Conservation (phyloP, 78 protist genomes). For the slime mould (Dictyostelium discoideum) region dicty_2.7 NC_007090.3:1253501-1254000, state of each 20-base stretch:
- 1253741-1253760: slow-evolving; percentile 35
- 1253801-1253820: slow-evolving; percentile 17
- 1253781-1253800: background rate
- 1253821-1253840: slow-evolving; percentile 32
- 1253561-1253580: slow-evolving; percentile 35
- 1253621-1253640: slow-evolving; percentile 43
- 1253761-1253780: background rate
- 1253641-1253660: slow-evolving; percentile 43
- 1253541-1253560: slow-evolving; percentile 63
- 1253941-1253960: background rate
- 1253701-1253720: slow-evolving; percentile 5
- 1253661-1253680: slow-evolving; percentile 33
- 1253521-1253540: slow-evolving; percentile 31
- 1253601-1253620: slow-evolving; percentile 30
- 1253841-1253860: slow-evolving; percentile 35
- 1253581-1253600: background rate
- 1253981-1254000: background rate
- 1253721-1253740: slow-evolving; percentile 60
- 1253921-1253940: slow-evolving; percentile 55
- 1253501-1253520: background rate
- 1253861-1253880: slow-evolving; percentile 72
- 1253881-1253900: slow-evolving; percentile 28
- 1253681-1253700: slow-evolving; percentile 41
- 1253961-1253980: background rate
- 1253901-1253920: slow-evolving; percentile 28